These are phyloP conservation scores for Thelonectria rubi DNA, from an alignment of 2,329 filamentous ascomycete species.

Conservation along the genomic window DNA sequence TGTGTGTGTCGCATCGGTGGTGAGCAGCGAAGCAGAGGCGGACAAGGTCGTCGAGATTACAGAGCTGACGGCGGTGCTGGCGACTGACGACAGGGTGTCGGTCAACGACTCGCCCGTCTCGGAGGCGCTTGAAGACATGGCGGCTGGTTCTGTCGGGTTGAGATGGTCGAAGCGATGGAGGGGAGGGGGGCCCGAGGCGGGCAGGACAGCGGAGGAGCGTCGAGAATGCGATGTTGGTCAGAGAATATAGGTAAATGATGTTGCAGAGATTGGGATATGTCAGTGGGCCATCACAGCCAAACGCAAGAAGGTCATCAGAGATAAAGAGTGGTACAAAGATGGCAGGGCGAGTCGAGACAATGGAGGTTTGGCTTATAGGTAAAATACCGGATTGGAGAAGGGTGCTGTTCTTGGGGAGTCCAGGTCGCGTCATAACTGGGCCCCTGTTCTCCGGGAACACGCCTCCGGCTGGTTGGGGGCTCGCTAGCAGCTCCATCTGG, in stretches of 20 bases:
- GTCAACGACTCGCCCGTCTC: slow-evolving; percentile 29
- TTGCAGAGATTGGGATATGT: slow-evolving; percentile 19
- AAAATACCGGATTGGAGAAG: slow-evolving; percentile 24
- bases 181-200: slow-evolving; percentile 25
- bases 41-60: slow-evolving; percentile 29
- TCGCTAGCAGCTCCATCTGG: too few relatives aligned
- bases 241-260: slow-evolving; percentile 8
- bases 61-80: slow-evolving; percentile 27
- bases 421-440: slow-evolving; percentile 34
- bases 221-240: slow-evolving; percentile 1
- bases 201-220: slow-evolving; percentile 14
- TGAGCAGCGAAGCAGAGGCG: slow-evolving; percentile 21
- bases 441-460: slow-evolving; percentile 15
- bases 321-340: slow-evolving; percentile 5
- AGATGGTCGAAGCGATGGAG: slow-evolving; percentile 5
- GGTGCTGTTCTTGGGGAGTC: slow-evolving; percentile 22
- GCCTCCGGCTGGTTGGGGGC: neutral
- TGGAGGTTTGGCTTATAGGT: slow-evolving; percentile 31
- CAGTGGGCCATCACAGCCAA: slow-evolving; percentile 18
- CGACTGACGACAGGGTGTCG: slow-evolving; percentile 32
- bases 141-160: slow-evolving; percentile 1
- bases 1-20: slow-evolving; percentile 13
- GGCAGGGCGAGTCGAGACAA: slow-evolving; percentile 10
- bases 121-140: slow-evolving; percentile 23
- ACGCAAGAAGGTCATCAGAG: slow-evolving; percentile 1